Conservation (phyloP, 1,139 yeast species). For the Kodamaea arcana region DNA sequence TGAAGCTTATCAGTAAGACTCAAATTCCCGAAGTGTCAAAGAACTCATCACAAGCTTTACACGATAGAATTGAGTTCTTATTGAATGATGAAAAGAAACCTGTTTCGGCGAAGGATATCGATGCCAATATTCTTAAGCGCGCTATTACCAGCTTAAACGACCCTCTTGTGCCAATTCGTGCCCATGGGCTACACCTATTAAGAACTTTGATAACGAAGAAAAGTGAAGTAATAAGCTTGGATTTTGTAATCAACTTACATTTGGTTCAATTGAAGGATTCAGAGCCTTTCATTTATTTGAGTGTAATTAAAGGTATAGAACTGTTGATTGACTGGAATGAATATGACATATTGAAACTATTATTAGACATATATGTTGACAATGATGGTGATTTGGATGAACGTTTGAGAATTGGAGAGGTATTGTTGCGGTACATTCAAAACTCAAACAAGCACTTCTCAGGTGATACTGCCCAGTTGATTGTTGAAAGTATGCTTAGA, state of each 20-base stretch:
- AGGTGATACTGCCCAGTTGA: conserved; percentile 30
- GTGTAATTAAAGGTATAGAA: conserved; percentile 75
- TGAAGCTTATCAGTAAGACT: conserved; percentile 17
- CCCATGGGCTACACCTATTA: conserved; percentile 73
- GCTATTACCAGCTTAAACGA: conserved; percentile 72
- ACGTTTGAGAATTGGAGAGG: conserved; percentile 76
- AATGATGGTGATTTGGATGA: conserved; percentile 49
- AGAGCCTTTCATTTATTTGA: conserved; percentile 84
- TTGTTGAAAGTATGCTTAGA: conserved; percentile 32
- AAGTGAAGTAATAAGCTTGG: conserved; percentile 49
- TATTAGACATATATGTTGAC: conserved; percentile 41
- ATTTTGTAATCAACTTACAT: conserved; percentile 58
- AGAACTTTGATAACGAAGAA: conserved; percentile 51
- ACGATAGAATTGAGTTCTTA: conserved; percentile 25
- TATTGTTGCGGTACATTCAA: conserved; percentile 57
- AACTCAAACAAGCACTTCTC: conserved; percentile 43
- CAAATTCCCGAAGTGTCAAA: conserved; percentile 6
- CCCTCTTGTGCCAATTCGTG: conserved; percentile 78
- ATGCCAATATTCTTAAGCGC: conserved; percentile 34
- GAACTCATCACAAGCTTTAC: conserved; percentile 25
- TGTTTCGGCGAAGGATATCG: conserved; percentile 17
- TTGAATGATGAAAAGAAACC: conserved; percentile 20
- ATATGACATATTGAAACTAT: conserved; percentile 31
- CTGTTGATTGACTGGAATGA: conserved; percentile 48
- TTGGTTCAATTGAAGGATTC: conserved; percentile 64